Evolutionary conservation across 1,284 basidiomycete genomes (phyloP), one percentile per base, ranked within the genome.

Genomic region (Apiotrichum gracile): DNA sequence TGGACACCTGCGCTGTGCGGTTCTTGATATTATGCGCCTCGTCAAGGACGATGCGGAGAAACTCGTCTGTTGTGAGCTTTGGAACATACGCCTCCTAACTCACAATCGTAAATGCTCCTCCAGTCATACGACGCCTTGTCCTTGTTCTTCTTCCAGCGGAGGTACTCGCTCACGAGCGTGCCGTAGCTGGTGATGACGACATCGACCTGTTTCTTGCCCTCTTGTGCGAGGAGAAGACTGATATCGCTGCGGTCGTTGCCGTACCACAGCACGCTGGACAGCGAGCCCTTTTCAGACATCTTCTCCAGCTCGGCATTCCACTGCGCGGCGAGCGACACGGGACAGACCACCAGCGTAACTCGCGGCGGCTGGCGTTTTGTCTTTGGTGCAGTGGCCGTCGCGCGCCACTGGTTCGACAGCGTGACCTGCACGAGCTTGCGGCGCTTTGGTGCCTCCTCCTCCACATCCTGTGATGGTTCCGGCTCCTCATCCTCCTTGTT

Each of bases 21-120:
- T 89, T 92, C 74, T 97, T 97, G 78, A 93, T 96, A 60, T 89
- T 85, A 73, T 98, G 94, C 3, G 94, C 94, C 73, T 97, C 91
- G 66, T 96, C 91, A 3, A 70, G 63, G 1, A 71, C 67, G 37
- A 70, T 68, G 21, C 70, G 61, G n/a, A 72, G 47, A 47, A 73
- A 73, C 42, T 72, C 69, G 51, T 71, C 70, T 73, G 47, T 8
- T 17, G 29, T 24, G 49, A 39, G 57, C 50, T n/a, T 24, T 2
- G 17, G 8, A 22, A 13, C 35, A 51, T 42, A 60, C 8, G 0
- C 13, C 2, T 44, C 35, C 38, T 5, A 4, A 67, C 82, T 69
- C 61, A 90, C 88, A 81, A 69, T 89, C 85, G 64, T 86, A 90
- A 4, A 91, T 65, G 48, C 64, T 70, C 4, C 71, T 67, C 17